These are phyloP conservation scores for Chlorella sp. DNA, from an alignment of 139 green algal genomes.

Conservation along the genomic window DNA sequence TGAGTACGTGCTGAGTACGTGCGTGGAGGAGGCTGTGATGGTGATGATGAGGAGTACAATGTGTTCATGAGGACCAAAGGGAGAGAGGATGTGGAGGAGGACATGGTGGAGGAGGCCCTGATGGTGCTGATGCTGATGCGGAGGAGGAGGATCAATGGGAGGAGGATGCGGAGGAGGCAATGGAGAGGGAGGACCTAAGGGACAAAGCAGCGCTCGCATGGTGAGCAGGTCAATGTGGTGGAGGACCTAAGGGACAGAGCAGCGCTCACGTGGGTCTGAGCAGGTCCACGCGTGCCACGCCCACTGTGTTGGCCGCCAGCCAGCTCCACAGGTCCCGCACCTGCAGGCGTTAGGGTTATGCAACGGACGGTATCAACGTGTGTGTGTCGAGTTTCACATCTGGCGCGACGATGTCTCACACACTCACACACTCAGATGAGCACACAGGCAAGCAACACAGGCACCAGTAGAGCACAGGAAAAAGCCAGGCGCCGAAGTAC, in stretches of 20 bases:
- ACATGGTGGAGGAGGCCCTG: neutral
- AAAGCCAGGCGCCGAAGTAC: neutral
- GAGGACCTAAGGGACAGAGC: neutral
- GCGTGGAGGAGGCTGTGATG: too few species aligned
- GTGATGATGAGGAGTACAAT: too few species aligned
- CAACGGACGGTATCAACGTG: neutral
- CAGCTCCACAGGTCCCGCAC: constrained; percentile 25
- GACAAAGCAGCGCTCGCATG: neutral
- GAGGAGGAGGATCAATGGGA: neutral
- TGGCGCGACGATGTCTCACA: neutral
- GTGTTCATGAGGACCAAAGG: too few species aligned
- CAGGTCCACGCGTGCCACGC: constrained; percentile 51
- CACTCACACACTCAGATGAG: neutral
- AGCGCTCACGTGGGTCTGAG: constrained; percentile 40
- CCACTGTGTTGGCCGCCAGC: constrained; percentile 34
- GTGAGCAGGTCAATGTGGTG: neutral
- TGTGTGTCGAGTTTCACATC: neutral
- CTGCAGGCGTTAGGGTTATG: constrained; percentile 1
- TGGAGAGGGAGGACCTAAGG: neutral
- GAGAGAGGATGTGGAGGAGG: too few species aligned
- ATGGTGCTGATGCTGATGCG: neutral
- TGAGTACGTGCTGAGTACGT: too few species aligned
- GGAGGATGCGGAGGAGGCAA: neutral
- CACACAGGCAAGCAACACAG: too few species aligned
- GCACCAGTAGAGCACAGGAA: too few species aligned